These are phyloP conservation scores for Scedosporium minutisporum DNA, from an alignment of 2,329 filamentous ascomycete genomes.

Conservation along the genomic window DNA sequence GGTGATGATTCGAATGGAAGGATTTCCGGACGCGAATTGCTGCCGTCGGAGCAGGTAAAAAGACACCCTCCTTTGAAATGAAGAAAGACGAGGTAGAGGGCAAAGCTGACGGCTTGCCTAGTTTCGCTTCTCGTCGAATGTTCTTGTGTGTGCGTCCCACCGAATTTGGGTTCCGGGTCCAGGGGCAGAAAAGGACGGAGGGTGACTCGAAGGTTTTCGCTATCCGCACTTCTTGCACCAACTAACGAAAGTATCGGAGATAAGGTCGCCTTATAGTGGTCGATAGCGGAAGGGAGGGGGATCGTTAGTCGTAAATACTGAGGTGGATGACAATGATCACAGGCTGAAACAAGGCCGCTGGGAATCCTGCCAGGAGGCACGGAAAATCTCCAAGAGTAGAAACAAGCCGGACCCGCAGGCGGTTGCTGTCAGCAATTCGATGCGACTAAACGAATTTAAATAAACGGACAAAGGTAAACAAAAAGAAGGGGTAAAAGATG, in stretches of 20 bases:
- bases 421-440: constrained; percentile 3
- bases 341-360: constrained; percentile 8
- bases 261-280: background rate
- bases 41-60: background rate
- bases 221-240: background rate
- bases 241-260: background rate
- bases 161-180: background rate
- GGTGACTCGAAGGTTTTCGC: background rate
- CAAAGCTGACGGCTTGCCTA: background rate
- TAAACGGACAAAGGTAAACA: constrained; percentile 2
- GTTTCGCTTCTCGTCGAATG: background rate
- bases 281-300: background rate
- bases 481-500: background rate
- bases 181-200: background rate
- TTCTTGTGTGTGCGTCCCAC: background rate
- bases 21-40: background rate
- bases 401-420: constrained; percentile 8
- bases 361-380: constrained; percentile 7
- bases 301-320: background rate
- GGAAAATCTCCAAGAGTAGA: constrained; percentile 8
- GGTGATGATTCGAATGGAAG: background rate
- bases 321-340: background rate
- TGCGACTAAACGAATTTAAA: background rate
- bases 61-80: background rate
- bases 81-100: background rate